Evolutionary conservation across 768 basidiomycete genomes (phyloP), one percentile per base, ranked within the genome.

Genomic region (Imleria badia): DNA sequence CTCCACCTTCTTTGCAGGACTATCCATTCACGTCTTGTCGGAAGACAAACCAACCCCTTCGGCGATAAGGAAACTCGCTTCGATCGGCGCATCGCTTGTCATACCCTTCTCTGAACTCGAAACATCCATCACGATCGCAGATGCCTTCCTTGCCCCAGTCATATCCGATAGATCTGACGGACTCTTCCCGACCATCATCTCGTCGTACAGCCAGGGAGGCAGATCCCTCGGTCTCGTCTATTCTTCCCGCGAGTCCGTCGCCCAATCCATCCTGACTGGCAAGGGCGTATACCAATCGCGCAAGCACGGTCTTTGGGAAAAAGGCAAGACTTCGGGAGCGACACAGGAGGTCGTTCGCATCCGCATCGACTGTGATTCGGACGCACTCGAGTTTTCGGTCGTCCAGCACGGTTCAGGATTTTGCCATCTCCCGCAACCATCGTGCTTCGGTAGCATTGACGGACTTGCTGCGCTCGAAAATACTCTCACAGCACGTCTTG

Each of bases 251-350:
- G 86, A 89, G 61, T 96, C 94, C 6, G 79, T 98, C 62, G 81
- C 80, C 45, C 91, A 95, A 69, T 89, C 90, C 61, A 93, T 99
- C 68, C 56, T 84, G 35, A 87, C 93, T 3, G 93, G 94, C 26
- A 87, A 86, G 66, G 97, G 97, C 15, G 87, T 96, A 13, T 99
- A 99, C 68, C 94, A 98, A 68, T 98, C 95, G 19, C 85, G 97
- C 56, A 94, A 91, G 67, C 92, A 96, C 65, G 95, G 95, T 15
- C 75, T 98, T 31, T 99, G 97, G 97, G 78, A 89, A 47, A 99
- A 99, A 69, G 97, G 97, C 15, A 95, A 93, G 74, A 95, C 94
- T 0, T 95, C 93, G 15, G 96, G 96, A 14, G 89, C 96, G 15
- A 91, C 89, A 4, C 97, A 99, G 65, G 83, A 91, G 17, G 82